Evolutionary conservation across 176 grass and related monocot species (phyloP), one percentile per base, ranked within the genome.

Genomic region (Juncus inflexus): DNA sequence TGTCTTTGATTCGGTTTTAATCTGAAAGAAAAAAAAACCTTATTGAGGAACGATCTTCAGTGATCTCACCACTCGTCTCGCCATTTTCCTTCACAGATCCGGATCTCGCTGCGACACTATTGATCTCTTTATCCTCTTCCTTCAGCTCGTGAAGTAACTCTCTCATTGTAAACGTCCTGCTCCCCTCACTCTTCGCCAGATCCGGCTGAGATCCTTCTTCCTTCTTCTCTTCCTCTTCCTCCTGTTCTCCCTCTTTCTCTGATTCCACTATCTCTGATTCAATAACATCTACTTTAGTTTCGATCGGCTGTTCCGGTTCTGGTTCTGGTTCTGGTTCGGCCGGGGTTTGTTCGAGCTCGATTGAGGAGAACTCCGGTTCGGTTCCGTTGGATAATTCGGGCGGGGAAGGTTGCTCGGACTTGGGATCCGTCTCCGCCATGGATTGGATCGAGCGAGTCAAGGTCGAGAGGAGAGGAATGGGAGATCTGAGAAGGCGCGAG

Each of bases 91-190:
- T 77, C 55, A 2, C 71, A 11, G 77, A 84, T 55, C 74, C 82
- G 54, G 84, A 74, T 76, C 70, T 70, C 60, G 9, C 71, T 38
- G 69, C 64, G 51, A 70, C 72, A 55, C 45, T 60, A 8, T 41
- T 66, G 15, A 47, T 54, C 40, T 60, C 65, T 70, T 84, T 69
- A 55, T 73, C 76, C 51, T 86, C 89, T 60, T 94, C 89, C 74
- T 92, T 94, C 37, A 99, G 72, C 64, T 97, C 88, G 14, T 84
- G 77, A 37, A 99, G 78, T 43, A 99, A 86, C 77, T 78, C 78
- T 57, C 94, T 77, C 88, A 84, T 78, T 62, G 80, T 84, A 79
- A 99, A 90, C 45, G 83, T 62, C 51, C 83, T 81, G 66, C 78
- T 84, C 55, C 71, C 95, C 37, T 94, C 80, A 38, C 61, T 50